phyloP scores from a whole-genome alignment of 176 grass and related monocot genomes.

The Carex scoparia region DNA sequence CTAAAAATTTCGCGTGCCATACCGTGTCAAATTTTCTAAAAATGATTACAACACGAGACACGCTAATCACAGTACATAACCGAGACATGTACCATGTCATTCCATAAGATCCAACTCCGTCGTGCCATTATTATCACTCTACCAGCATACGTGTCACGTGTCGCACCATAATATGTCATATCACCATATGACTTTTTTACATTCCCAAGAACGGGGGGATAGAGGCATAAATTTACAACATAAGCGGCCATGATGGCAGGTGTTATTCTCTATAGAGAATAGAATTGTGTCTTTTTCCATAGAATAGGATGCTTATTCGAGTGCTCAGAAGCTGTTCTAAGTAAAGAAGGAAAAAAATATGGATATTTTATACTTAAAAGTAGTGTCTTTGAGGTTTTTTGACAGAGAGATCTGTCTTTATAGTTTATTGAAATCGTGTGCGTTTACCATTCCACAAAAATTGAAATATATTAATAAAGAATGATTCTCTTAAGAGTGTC shows the following conservation, averaged over 20 bases:
- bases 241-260: not conserved
- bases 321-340: not conserved
- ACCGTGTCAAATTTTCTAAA: no score
- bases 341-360: not conserved
- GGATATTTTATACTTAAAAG: not conserved
- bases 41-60: no score
- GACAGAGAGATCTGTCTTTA: not conserved
- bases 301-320: conserved; percentile 12
- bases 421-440: not conserved
- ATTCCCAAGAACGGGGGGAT: no score
- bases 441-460: not conserved
- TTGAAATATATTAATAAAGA: not conserved
- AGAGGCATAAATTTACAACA: not conserved
- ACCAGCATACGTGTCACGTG: no score
- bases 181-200: no score
- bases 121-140: no score
- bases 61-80: no score
- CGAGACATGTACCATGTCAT: no score
- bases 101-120: no score
- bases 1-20: no score
- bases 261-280: conserved; percentile 5
- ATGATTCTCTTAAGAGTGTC: not conserved
- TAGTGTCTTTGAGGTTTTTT: not conserved
- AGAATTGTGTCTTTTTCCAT: conserved; percentile 8
- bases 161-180: no score